A percentile compares a stretch with the other conserved stretches of the same genome.
phyloP scores from a whole-genome alignment of 2,329 filamentous ascomycete genomes.

The Phyllosticta capitalensis region DNA sequence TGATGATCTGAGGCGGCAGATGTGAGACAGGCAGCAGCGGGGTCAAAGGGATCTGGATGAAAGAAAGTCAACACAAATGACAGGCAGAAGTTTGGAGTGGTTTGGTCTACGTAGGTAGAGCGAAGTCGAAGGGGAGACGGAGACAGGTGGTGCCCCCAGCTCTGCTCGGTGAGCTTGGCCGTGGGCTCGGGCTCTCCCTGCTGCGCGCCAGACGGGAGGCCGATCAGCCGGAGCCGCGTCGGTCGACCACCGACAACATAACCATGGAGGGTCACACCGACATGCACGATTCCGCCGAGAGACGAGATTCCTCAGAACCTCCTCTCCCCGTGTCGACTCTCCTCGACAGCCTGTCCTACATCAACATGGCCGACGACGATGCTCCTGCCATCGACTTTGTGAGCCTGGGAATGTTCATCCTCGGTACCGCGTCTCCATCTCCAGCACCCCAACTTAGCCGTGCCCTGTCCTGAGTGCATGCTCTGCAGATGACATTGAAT shows the following conservation, averaged over 20 bases:
- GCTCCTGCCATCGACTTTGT: conserved; percentile 41
- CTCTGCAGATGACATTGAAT: conserved; percentile 77
- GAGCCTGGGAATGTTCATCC: conserved; percentile 55
- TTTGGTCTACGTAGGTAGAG: not conserved
- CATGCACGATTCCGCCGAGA: too few species aligned
- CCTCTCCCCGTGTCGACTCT: conserved; percentile 5
- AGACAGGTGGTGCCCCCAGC: not conserved
- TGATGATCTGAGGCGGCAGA: not conserved
- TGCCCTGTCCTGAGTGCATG: conserved; percentile 5
- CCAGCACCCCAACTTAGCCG: not conserved
- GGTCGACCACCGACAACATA: not conserved
- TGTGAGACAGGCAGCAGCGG: not conserved
- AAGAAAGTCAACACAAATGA: not conserved
- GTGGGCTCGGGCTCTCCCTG: not conserved
- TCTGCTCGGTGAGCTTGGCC: too few species aligned
- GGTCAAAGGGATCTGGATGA: not conserved
- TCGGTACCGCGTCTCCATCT: conserved; percentile 35
- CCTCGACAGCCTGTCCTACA: conserved; percentile 8
- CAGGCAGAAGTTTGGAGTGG: not conserved
- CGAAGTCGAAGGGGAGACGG: not conserved
- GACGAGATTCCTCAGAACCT: not conserved
- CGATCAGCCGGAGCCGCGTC: not conserved
- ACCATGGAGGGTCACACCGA: too few species aligned
- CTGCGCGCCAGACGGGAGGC: not conserved
- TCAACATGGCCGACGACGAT: conserved; percentile 11